Percentiles rank a stretch among this genome's conserved stretches.
These are phyloP conservation scores for Gastrodia elata DNA, from an alignment of 106 monocot genomes.

Conservation along the genomic window DNA sequence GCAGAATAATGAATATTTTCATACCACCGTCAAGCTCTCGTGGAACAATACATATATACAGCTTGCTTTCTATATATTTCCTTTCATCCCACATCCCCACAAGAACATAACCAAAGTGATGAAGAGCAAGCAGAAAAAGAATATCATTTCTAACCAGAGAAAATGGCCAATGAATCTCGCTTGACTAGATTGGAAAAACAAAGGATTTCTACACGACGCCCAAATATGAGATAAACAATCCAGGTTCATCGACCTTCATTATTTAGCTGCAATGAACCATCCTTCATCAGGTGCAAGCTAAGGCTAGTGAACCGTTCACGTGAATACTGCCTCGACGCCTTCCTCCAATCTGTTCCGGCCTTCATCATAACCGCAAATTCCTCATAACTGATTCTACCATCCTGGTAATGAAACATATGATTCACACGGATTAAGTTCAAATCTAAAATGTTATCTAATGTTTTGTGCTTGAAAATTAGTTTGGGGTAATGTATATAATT, in stretches of 20 bases:
- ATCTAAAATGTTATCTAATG: not conserved
- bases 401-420: constrained; percentile 26
- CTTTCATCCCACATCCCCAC: not conserved
- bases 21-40: not conserved
- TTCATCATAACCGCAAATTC: constrained; percentile 88
- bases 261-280: constrained; percentile 38
- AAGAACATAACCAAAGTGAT: not conserved
- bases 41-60: not conserved
- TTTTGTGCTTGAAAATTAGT: not conserved
- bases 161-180: not conserved
- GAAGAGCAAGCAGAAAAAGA: not conserved
- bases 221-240: not conserved
- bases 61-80: not conserved
- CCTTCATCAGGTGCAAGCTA: constrained; percentile 47
- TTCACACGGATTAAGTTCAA: not conserved
- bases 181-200: not conserved
- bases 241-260: constrained; percentile 2
- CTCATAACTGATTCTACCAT: constrained; percentile 69
- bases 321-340: constrained; percentile 65
- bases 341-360: constrained; percentile 80
- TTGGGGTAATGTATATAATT: not conserved
- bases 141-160: not conserved
- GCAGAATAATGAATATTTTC: not conserved
- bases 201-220: too few relatives aligned
- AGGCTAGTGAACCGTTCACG: constrained; percentile 55